Evolutionary conservation across 345 rosid genomes (phyloP).

Genomic region (Arabis hirsuta): DNA sequence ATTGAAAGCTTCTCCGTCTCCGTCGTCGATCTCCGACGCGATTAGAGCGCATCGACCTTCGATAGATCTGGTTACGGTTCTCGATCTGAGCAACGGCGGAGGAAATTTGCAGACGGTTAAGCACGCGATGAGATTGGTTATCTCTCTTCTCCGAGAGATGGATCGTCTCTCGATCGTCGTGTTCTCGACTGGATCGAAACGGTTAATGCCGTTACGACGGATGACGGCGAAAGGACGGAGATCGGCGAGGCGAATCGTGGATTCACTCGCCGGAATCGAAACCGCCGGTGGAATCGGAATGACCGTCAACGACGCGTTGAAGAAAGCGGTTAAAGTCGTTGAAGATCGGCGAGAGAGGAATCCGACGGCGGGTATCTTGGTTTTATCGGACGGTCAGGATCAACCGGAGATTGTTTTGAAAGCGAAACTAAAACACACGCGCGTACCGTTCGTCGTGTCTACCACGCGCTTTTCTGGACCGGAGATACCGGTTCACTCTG

Average conservation of each 20-base stretch:
- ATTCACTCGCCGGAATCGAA: constrained; percentile 52
- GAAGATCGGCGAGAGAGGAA: constrained; percentile 87
- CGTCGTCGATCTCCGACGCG: constrained; percentile 33
- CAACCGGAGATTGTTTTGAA: constrained; percentile 44
- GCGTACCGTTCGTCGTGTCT: constrained; percentile 47
- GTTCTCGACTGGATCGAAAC: constrained; percentile 72
- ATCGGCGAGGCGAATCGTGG: constrained; percentile 66
- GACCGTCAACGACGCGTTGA: constrained; percentile 74
- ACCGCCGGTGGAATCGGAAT: constrained; percentile 53
- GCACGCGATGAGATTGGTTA: constrained; percentile 62
- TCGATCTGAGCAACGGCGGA: constrained; percentile 63
- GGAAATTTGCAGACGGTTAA: constrained; percentile 59
- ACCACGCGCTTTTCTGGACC: constrained; percentile 62
- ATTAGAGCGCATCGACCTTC: constrained; percentile 57
- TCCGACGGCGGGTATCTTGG: constrained; percentile 60
- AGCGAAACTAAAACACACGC: constrained; percentile 35
- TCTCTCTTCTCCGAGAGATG: constrained; percentile 60
- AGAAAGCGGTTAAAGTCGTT: constrained; percentile 83
- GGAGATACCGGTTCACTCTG: constrained; percentile 65
- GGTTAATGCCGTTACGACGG: constrained; percentile 66
- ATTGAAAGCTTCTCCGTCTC: constrained; percentile 59
- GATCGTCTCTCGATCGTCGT: constrained; percentile 87
- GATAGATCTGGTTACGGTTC: constrained; percentile 72
- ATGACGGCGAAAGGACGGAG: constrained; percentile 81
- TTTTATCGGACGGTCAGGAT: constrained; percentile 63